Conservation (phyloP, 1,139 yeast genomes). For the Suhomyces choctaworum region DNA sequence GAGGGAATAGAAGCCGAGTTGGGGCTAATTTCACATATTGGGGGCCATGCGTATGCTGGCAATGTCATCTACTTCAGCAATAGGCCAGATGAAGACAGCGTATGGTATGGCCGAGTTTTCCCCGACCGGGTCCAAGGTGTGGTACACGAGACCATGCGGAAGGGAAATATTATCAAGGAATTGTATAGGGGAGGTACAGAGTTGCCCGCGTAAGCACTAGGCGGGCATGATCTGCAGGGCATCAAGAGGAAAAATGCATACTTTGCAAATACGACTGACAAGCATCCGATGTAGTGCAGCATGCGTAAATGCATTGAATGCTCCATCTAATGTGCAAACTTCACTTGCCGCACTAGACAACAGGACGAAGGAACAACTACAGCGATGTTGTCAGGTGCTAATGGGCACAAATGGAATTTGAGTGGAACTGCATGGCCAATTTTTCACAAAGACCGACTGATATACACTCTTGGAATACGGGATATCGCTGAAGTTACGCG, state of each 20-base stretch:
- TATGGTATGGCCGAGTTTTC: slow-evolving; percentile 73
- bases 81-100: slow-evolving; percentile 38
- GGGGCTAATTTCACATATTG: slow-evolving; percentile 66
- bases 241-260: background rate
- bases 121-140: slow-evolving; percentile 70
- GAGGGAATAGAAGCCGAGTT: slow-evolving; percentile 37
- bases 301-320: background rate
- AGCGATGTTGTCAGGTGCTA: no score
- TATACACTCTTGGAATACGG: no score
- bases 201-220: background rate
- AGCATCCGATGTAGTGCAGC: background rate
- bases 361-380: no score
- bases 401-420: no score
- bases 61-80: slow-evolving; percentile 57
- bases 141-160: slow-evolving; percentile 51
- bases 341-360: background rate
- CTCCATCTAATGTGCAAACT: background rate
- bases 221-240: background rate
- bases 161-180: slow-evolving; percentile 51
- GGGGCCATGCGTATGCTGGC: slow-evolving; percentile 82
- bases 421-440: no score
- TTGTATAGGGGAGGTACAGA: slow-evolving; percentile 49
- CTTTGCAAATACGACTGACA: background rate
- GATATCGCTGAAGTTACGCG: no score
- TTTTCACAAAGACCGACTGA: no score